Conservation (phyloP, 2,329 filamentous ascomycete genomes). For the Alternaria viburni region DNA sequence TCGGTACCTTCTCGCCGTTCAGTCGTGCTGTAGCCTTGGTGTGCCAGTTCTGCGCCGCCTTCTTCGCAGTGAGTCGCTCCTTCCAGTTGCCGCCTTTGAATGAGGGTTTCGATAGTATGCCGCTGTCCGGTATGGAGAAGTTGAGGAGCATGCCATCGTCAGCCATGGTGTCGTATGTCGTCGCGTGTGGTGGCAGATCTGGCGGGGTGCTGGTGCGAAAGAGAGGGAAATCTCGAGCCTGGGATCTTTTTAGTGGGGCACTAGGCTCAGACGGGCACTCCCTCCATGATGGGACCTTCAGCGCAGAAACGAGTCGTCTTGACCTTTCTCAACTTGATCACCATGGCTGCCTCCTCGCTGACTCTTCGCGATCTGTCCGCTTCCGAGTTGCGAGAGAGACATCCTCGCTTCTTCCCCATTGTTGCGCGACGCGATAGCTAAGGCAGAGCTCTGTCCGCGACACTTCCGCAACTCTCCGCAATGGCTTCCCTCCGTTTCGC, state of each 20-base stretch:
- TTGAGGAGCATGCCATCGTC: constrained; percentile 96
- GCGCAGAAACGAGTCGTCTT: constrained; percentile 32
- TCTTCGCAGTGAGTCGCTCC: constrained; percentile 82
- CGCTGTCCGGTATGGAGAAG: constrained; percentile 76
- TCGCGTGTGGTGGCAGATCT: neutral
- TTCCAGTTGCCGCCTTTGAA: constrained; percentile 95
- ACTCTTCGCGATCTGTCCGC: constrained; percentile 5
- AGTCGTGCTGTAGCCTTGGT: constrained; percentile 50
- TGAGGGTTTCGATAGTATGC: constrained; percentile 65
- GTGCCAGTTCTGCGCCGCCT: constrained; percentile 63
- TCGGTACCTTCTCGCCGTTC: constrained; percentile 34
- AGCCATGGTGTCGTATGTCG: constrained; percentile 66
- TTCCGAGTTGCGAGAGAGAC: constrained; percentile 7
- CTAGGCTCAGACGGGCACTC: constrained; percentile 9
- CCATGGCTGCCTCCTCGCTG: constrained; percentile 21
- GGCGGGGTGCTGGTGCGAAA: constrained; percentile 9
- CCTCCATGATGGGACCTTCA: constrained; percentile 24
- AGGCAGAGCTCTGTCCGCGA: constrained; percentile 13
- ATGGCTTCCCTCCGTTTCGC: constrained; percentile 30
- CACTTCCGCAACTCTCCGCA: constrained; percentile 31
- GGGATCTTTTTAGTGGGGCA: constrained; percentile 29
- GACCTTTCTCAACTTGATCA: constrained; percentile 21
- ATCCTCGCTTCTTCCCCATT: neutral
- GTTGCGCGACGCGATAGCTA: neutral
- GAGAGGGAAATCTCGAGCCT: constrained; percentile 16